phyloP scores from a whole-genome alignment of 495 filamentous ascomycete genomes.

The Ascobolus immersus region DNA sequence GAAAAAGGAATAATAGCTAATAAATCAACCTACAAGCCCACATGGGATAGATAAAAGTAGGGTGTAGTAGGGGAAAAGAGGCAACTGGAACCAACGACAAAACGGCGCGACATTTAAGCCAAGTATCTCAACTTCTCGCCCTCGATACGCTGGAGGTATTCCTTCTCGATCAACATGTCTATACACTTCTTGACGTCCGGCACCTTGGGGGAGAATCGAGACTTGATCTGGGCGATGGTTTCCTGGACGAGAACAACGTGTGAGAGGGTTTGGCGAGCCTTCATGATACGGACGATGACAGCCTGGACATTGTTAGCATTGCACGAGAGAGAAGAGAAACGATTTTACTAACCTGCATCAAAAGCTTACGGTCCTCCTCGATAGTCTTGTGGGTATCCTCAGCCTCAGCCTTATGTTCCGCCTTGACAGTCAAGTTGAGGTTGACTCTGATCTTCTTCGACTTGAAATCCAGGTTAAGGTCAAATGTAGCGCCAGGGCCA shows the following conservation, averaged over 20 bases:
- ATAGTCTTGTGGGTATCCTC: constrained; percentile 98
- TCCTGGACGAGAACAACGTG: constrained; percentile 80
- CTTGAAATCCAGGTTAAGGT: constrained; percentile 83
- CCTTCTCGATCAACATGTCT: constrained; percentile 95
- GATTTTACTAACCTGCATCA: constrained; percentile 60
- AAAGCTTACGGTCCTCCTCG: constrained; percentile 85
- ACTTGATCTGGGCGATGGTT: constrained; percentile 78
- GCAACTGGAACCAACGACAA: no score
- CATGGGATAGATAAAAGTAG: no score
- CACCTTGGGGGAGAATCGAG: constrained; percentile 81
- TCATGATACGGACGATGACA: constrained; percentile 97
- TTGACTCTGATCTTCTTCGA: constrained; percentile 94
- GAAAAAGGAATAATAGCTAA: no score
- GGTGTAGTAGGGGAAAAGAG: no score
- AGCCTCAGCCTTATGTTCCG: constrained; percentile 79
- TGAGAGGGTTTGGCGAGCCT: constrained; percentile 95
- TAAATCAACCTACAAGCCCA: no score
- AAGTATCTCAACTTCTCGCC: no score
- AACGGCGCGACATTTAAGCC: no score
- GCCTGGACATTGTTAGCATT: constrained; percentile 33
- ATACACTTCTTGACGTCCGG: constrained; percentile 98
- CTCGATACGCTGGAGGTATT: constrained; percentile 87
- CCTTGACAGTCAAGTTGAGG: constrained; percentile 80
- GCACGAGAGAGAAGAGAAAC: constrained; percentile 4
- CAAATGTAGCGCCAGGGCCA: constrained; percentile 46